Evolutionary conservation across 2,329 filamentous ascomycete species (phyloP).

Genomic region (Sordariomycetes sp.): DNA sequence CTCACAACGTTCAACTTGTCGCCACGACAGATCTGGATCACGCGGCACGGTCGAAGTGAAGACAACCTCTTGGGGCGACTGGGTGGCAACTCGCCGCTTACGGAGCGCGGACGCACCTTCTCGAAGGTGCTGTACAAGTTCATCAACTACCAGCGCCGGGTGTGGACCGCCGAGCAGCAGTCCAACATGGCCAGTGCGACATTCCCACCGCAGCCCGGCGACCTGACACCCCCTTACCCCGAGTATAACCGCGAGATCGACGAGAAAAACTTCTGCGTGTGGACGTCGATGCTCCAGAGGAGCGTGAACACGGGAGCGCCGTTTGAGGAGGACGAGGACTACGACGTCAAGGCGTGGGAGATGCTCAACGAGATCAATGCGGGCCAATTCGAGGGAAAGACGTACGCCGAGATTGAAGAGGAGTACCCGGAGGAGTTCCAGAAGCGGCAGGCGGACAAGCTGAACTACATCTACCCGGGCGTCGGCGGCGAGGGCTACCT

Average conservation of each 20-base stretch:
- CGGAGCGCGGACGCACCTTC: constrained; percentile 69
- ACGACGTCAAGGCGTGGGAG: constrained; percentile 93
- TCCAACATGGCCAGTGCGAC: constrained; percentile 65
- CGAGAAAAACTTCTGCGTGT: constrained; percentile 91
- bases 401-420: constrained; percentile 80
- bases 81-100: constrained; percentile 80
- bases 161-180: constrained; percentile 76
- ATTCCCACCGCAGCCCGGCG: constrained; percentile 84
- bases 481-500: constrained; percentile 94
- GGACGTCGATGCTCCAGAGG: constrained; percentile 93
- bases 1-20: constrained; percentile 94
- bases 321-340: constrained; percentile 86
- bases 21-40: constrained; percentile 96
- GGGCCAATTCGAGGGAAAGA: constrained; percentile 87
- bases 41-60: constrained; percentile 79
- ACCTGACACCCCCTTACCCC: constrained; percentile 90
- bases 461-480: constrained; percentile 93
- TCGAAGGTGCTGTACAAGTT: constrained; percentile 72
- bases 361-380: constrained; percentile 97
- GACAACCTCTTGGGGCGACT: constrained; percentile 86
- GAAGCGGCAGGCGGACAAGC: constrained; percentile 73
- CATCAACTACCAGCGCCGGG: constrained; percentile 66
- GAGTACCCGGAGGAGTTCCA: constrained; percentile 72
- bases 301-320: constrained; percentile 79
- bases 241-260: constrained; percentile 61